Base-by-base conservation (phyloP, 2,329 filamentous ascomycete genomes). In the Endoconidiophora polonica region DNA sequence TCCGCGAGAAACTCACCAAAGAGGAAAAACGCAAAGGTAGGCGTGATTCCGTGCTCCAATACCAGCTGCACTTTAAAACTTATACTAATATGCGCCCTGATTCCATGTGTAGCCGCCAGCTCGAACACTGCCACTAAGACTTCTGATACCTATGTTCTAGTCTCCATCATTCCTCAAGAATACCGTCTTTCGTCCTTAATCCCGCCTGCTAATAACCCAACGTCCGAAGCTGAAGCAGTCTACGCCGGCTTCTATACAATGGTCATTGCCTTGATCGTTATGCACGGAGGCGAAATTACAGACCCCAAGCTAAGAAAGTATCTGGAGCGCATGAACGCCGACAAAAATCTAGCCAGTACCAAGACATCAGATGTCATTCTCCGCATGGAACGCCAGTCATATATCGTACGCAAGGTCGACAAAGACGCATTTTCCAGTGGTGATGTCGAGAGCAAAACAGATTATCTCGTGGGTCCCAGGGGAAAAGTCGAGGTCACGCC, bases 401-500 rank as follows among this genome's bases (percentile, higher is more conserved):
- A 98, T 60, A 68, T 98, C 2, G 71, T 87, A 36, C 83, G 77
- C 55, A 73, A 80, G 46, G 73, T 79, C 18, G 87, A 95, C 57
- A 74, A 67, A 42, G 68, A 69, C 10, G 61, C 59, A 61, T 64
- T 65, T 3, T 57, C 68, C 26, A 16, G 23, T 1, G 46, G 29
- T 9, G 44, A 47, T 16, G 78, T 77, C 1, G 85, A 94, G 37
- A 80, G 90, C 55, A 71, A 76, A 2, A 71, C 86, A 5, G 87
- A 85, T 44, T 98, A 86, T 73, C 76, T 83, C 50, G 76, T 95
- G 12, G 91, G 91, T 0, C 82, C 86, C 4, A 74, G 91, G 20
- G 90, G 84, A 4, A 91, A 83, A 64, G 72, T 88, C 5, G 91
- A 96, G 63, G 76, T 96, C 36, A 85, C 83, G 0, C 70, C 79